Evolutionary conservation across 139 green algal genomes (phyloP).

Genomic region (Chlorella sp.): DNA sequence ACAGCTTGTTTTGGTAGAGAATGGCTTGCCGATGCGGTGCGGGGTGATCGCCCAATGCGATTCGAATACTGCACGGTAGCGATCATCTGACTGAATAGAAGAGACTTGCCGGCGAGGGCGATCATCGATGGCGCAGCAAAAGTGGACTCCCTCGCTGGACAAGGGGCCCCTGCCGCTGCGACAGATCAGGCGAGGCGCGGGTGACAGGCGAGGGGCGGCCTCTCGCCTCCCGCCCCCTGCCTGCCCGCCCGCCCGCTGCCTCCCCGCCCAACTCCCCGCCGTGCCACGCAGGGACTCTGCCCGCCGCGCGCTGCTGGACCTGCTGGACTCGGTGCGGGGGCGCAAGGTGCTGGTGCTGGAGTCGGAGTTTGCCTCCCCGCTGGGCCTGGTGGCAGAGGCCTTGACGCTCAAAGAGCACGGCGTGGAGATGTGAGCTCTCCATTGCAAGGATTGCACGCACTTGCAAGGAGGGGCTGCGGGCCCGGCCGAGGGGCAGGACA

Average conservation of each 20-base stretch:
- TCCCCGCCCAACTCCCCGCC: neutral
- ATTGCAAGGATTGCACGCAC: too few species aligned
- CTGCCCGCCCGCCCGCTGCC: neutral
- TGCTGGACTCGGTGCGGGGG: conserved; percentile 72
- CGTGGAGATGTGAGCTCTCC: conserved; percentile 71
- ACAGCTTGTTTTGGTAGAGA: too few species aligned
- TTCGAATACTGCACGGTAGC: too few species aligned
- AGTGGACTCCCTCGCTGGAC: conserved; percentile 51
- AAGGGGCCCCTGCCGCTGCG: conserved; percentile 51
- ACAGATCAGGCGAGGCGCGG: conserved; percentile 42
- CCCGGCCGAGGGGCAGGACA: too few species aligned
- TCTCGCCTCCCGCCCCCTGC: neutral
- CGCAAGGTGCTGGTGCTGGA: conserved; percentile 91
- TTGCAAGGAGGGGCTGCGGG: too few species aligned
- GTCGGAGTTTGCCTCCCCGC: conserved; percentile 64
- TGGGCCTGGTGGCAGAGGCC: conserved; percentile 74
- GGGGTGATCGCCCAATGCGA: too few species aligned
- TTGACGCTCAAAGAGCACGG: conserved; percentile 87
- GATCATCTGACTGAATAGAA: too few species aligned
- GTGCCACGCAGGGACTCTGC: conserved; percentile 52
- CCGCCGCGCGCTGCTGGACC: conserved; percentile 62
- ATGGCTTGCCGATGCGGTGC: too few species aligned
- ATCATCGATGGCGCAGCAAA: neutral
- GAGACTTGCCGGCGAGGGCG: too few species aligned
- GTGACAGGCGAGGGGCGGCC: neutral